These are phyloP conservation scores for Oxyria digyna DNA, from an alignment of 148 eudicot genomes.

Conservation along the genomic window DNA sequence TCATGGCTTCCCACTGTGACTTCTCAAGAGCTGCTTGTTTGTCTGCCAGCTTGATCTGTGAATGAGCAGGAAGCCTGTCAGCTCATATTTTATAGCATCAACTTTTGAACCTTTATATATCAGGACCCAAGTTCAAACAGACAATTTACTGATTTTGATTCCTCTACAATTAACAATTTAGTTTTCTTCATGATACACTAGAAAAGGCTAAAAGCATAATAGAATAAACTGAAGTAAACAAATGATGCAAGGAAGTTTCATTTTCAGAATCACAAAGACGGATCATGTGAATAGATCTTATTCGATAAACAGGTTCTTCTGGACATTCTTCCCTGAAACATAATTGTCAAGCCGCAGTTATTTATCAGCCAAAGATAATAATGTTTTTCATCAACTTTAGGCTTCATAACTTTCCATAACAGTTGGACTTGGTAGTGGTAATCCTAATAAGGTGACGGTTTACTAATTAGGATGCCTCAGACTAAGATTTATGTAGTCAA, in stretches of 20 bases:
- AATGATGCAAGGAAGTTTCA: neutral
- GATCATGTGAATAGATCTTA: neutral
- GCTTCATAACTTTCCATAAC: too few species aligned
- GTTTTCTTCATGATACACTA: neutral
- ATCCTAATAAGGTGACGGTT: too few species aligned
- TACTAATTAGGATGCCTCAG: too few species aligned
- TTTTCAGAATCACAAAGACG: neutral
- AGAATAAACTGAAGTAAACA: neutral
- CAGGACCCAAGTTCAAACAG: neutral
- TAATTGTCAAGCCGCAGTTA: neutral
- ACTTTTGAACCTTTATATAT: neutral
- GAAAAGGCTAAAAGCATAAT: neutral
- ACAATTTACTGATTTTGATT: neutral
- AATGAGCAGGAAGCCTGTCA: neutral
- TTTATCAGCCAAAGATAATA: neutral
- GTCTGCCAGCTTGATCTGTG: conserved; percentile 80
- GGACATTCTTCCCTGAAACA: neutral
- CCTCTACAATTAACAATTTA: too few species aligned
- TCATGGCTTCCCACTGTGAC: conserved; percentile 83
- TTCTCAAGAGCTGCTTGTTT: conserved; percentile 84
- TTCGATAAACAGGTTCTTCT: too few species aligned
- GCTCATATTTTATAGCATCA: neutral
- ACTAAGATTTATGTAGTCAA: neutral
- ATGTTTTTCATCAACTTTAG: too few species aligned
- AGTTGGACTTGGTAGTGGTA: too few species aligned